phyloP scores from a whole-genome alignment of 2,329 filamentous ascomycete species.

The Xylariaceae sp. region DNA sequence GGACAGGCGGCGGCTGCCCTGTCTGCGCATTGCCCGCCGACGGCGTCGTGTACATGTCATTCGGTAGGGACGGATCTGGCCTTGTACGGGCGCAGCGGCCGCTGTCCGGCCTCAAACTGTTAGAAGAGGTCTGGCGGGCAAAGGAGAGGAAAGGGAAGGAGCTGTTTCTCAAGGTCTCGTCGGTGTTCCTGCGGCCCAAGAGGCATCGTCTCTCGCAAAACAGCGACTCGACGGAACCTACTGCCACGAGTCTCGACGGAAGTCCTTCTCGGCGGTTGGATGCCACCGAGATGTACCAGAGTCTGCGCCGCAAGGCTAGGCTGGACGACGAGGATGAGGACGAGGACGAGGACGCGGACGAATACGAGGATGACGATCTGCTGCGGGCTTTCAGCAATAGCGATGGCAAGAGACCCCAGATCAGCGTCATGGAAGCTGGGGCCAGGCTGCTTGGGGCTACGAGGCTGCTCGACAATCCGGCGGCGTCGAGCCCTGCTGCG shows the following conservation, averaged over 20 bases:
- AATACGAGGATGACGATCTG: background rate
- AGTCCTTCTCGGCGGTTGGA: background rate
- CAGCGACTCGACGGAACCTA: background rate
- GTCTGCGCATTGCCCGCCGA: conserved; percentile 19
- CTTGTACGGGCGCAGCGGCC: conserved; percentile 16
- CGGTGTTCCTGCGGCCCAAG: conserved; percentile 6
- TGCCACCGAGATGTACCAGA: conserved; percentile 19
- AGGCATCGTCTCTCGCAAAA: background rate
- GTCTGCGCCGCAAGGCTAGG: background rate
- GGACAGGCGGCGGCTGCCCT: conserved; percentile 11
- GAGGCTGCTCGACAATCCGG: conserved; percentile 9
- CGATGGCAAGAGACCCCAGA: conserved; percentile 9
- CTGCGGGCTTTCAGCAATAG: conserved; percentile 5
- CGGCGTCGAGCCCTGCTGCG: background rate
- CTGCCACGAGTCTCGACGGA: background rate
- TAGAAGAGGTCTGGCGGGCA: background rate
- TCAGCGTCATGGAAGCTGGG: conserved; percentile 9
- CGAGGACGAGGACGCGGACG: conserved; percentile 1
- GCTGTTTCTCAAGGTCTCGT: conserved; percentile 7
- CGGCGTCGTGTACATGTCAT: conserved; percentile 13
- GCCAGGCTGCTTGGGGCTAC: conserved; percentile 15
- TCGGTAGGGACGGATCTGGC: conserved; percentile 15
- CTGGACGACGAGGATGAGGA: background rate
- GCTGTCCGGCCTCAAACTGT: background rate
- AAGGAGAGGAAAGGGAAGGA: conserved; percentile 3